Percentiles rank a stretch among this genome's conserved stretches.
These are phyloP conservation scores for Chlorella sp. DNA, from an alignment of 139 green algal species.

Conservation along the genomic window DNA sequence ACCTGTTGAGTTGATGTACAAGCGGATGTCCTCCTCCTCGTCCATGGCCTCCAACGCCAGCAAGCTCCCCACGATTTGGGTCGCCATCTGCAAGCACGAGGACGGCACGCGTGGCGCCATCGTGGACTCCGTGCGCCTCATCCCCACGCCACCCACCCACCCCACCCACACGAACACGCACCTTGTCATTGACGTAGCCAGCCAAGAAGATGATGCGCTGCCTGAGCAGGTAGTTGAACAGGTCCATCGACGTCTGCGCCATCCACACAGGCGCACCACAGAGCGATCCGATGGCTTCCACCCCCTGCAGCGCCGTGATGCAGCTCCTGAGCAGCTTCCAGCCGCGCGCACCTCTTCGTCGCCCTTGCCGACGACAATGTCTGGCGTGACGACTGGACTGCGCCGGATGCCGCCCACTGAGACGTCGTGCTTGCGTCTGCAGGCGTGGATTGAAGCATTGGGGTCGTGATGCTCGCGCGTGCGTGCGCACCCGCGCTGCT, in stretches of 20 bases:
- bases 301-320: too few species aligned
- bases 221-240: constrained; percentile 74
- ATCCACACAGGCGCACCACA: neutral
- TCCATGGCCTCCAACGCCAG: constrained; percentile 84
- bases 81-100: constrained; percentile 58
- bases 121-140: too few species aligned
- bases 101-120: too few species aligned
- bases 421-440: constrained; percentile 18
- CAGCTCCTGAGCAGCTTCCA: neutral
- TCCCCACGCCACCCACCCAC: too few species aligned
- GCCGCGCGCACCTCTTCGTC: constrained; percentile 36
- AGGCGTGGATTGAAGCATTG: too few species aligned
- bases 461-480: too few species aligned
- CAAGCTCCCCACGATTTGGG: constrained; percentile 76
- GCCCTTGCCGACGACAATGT: constrained; percentile 36
- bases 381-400: constrained; percentile 47
- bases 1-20: constrained; percentile 94
- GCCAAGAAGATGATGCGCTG: constrained; percentile 91
- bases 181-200: constrained; percentile 78
- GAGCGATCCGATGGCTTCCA: too few species aligned
- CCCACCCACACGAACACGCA: neutral
- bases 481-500: neutral
- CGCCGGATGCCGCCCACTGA: constrained; percentile 35
- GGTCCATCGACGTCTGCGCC: constrained; percentile 62
- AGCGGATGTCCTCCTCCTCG: constrained; percentile 75